Percentiles rank a stretch among this genome's conserved stretches.
Conservation (phyloP, 2,329 filamentous ascomycete species). For the Botryotinia narcissicola region DNA sequence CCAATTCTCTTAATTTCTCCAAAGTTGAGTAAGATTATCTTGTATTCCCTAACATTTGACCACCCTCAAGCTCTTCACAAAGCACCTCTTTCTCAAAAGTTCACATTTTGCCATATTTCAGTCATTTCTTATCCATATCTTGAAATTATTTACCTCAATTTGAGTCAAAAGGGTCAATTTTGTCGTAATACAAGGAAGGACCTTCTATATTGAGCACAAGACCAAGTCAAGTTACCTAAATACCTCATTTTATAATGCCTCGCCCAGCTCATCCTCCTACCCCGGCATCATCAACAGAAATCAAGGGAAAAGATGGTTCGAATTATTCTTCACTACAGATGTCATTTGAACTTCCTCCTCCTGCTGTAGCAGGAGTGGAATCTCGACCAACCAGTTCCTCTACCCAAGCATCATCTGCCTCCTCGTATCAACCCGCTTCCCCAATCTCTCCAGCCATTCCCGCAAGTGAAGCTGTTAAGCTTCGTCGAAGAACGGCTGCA, state of each 20-base stretch:
- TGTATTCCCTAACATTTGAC: background rate
- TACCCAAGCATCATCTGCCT: conserved; percentile 46
- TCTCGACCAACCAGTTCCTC: conserved; percentile 48
- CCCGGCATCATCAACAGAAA: conserved; percentile 76
- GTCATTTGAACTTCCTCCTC: conserved; percentile 73
- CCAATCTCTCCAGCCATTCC: conserved; percentile 42
- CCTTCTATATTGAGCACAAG: conserved; percentile 15
- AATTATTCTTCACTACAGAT: conserved; percentile 62
- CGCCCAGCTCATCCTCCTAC: conserved; percentile 67
- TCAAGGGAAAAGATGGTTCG: conserved; percentile 68
- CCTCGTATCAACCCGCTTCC: conserved; percentile 49
- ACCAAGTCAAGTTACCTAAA: conserved; percentile 21
- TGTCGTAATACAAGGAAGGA: conserved; percentile 3
- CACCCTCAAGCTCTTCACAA: background rate
- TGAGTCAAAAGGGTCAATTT: background rate
- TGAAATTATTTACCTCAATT: background rate
- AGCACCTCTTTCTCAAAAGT: background rate
- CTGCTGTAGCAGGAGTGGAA: conserved; percentile 58
- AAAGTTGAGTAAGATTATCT: background rate
- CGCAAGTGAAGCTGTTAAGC: conserved; percentile 43
- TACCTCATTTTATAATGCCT: conserved; percentile 53
- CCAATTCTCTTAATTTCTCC: background rate
- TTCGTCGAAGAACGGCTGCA: conserved; percentile 47
- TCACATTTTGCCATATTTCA: background rate
- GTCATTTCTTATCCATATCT: background rate